Conservation (phyloP, 139 green algal species). For the Auxenochlorella pyrenoidosa region DNA sequence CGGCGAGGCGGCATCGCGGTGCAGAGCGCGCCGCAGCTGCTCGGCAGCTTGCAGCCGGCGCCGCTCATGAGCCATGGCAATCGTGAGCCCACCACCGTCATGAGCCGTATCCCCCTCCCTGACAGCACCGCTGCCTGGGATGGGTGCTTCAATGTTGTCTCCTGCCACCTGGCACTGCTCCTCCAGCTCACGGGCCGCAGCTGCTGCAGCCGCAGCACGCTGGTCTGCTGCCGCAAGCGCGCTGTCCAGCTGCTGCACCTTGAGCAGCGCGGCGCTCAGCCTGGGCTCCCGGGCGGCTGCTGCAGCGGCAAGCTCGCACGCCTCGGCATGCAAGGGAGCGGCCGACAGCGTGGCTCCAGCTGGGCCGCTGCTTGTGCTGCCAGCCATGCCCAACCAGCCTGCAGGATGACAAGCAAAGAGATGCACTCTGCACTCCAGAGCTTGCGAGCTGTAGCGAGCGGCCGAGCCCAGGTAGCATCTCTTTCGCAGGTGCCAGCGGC, state of each 20-base stretch:
- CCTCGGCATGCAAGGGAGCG: background rate
- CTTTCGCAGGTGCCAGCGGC: too few species aligned
- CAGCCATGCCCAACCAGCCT: background rate
- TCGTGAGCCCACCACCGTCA: background rate
- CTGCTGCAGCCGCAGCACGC: background rate
- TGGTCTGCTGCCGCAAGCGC: background rate
- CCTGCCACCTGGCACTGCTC: background rate
- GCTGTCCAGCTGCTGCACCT: constrained; percentile 8
- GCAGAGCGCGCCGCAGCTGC: background rate
- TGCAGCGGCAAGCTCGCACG: background rate
- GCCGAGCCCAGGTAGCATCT: too few species aligned
- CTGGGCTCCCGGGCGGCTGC: background rate
- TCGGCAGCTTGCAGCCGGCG: background rate
- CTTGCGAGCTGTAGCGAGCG: background rate
- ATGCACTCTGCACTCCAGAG: background rate
- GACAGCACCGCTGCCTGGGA: background rate
- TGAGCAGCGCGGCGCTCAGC: background rate
- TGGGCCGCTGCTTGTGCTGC: background rate
- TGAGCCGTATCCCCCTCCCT: background rate
- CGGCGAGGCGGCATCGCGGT: background rate
- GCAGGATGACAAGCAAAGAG: background rate
- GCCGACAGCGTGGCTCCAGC: too few species aligned
- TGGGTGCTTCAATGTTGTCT: background rate
- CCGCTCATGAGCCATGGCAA: background rate
- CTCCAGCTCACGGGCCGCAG: background rate